Evolutionary conservation across 129 eudicot genomes (phyloP).

Genomic region (Chrysanthemum lavandulifolium): DNA sequence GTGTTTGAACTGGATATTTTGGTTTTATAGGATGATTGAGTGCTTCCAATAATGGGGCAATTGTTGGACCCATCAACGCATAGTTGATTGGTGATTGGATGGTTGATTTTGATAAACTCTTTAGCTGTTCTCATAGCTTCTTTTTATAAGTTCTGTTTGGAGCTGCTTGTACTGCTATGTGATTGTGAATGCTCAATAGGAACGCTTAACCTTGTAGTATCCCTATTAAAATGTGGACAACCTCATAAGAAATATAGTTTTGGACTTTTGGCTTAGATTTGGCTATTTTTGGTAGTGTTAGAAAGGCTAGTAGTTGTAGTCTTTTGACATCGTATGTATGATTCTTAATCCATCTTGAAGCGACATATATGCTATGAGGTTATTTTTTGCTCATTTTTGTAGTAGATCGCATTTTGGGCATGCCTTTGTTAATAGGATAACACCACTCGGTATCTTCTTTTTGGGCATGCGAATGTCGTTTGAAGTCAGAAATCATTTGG

Average conservation of each 20-base stretch:
- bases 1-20: no score
- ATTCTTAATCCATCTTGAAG: background rate
- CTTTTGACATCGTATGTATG: background rate
- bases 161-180: background rate
- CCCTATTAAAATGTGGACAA: background rate
- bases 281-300: no score
- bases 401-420: no score
- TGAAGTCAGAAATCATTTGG: background rate
- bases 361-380: conserved; percentile 2
- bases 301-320: no score
- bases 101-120: no score
- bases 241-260: background rate
- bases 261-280: no score
- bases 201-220: conserved; percentile 10
- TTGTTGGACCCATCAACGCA: no score
- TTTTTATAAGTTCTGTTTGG: background rate
- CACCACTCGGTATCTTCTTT: no score
- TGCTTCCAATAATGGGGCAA: no score
- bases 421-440: background rate
- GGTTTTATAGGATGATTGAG: no score
- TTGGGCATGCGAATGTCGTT: background rate
- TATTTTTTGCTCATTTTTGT: background rate
- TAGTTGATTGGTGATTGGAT: no score
- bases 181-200: background rate
- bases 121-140: background rate